These are phyloP conservation scores for Pichia sp. DNA, from an alignment of 1,139 yeast genomes.

Conservation along the genomic window DNA sequence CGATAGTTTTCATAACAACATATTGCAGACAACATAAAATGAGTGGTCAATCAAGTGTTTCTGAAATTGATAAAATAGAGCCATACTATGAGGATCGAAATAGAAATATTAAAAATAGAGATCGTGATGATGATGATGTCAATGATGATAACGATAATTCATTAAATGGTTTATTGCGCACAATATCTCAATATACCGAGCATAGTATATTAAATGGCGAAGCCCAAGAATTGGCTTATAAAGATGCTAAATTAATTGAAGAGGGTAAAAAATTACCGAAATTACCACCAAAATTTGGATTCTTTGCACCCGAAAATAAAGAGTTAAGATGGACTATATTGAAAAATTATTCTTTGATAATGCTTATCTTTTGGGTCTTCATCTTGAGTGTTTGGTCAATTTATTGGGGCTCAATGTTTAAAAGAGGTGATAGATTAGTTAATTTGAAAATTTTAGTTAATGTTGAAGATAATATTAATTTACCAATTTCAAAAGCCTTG, in stretches of 20 bases:
- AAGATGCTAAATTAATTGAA: slow-evolving; percentile 1
- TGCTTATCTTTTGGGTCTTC: slow-evolving; percentile 19
- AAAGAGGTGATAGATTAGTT: slow-evolving; percentile 33
- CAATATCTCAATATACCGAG: slow-evolving; percentile 24
- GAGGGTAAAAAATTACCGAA: slow-evolving; percentile 5
- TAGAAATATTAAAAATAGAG: neutral
- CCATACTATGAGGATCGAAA: neutral
- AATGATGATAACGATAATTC: neutral
- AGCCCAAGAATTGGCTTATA: slow-evolving; percentile 11
- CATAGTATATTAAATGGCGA: slow-evolving; percentile 14
- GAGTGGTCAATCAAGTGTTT: neutral
- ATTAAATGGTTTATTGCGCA: slow-evolving; percentile 15
- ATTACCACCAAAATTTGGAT: slow-evolving; percentile 9
- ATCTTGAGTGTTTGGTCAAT: slow-evolving; percentile 41
- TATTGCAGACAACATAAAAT: too few relatives aligned
- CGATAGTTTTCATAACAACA: too few relatives aligned
- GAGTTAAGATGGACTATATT: slow-evolving; percentile 7
- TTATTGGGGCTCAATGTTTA: slow-evolving; percentile 56
- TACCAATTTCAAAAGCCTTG: slow-evolving; percentile 35
- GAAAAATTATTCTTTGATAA: slow-evolving; percentile 14
- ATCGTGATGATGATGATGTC: neutral
- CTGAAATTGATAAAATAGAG: neutral
- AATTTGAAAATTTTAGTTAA: slow-evolving; percentile 43
- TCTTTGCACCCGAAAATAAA: slow-evolving; percentile 16
- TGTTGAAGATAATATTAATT: slow-evolving; percentile 36